Evolutionary conservation across 2,329 filamentous ascomycete species (phyloP).

Genomic region (Colletotrichum sp.): DNA sequence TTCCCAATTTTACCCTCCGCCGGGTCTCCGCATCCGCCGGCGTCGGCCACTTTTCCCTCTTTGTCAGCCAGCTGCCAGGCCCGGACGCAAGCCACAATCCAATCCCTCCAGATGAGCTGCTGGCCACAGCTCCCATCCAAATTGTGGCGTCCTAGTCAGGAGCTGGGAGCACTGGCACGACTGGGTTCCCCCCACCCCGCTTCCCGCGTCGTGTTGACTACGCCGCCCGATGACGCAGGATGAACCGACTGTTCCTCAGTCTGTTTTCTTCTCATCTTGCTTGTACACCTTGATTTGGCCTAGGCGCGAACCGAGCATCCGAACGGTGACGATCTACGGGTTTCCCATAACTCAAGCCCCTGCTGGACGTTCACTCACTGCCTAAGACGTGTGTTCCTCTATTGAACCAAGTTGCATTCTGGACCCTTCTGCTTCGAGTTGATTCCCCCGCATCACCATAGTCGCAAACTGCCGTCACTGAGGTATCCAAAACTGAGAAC

Average conservation of each 20-base stretch:
- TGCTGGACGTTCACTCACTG: neutral
- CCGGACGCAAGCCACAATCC: neutral
- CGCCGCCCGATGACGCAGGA: neutral
- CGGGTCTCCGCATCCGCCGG: neutral
- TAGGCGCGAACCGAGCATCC: neutral
- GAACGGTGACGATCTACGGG: neutral
- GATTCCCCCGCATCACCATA: neutral
- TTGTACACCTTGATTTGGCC: neutral
- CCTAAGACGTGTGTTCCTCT: neutral
- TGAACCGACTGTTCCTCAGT: neutral
- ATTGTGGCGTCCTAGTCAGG: neutral
- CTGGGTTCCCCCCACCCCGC: neutral
- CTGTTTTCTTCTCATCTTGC: neutral
- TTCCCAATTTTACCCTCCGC: neutral
- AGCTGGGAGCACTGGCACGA: neutral
- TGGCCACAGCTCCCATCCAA: neutral
- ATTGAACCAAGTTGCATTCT: neutral
- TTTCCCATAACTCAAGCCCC: neutral
- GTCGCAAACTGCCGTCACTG: neutral
- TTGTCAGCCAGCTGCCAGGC: neutral
- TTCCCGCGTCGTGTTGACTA: neutral
- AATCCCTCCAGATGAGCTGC: neutral
- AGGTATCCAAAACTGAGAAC: neutral
- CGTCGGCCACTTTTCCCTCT: neutral
- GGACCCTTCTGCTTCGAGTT: neutral